Percentiles rank a stretch among this genome's conserved stretches.
phyloP scores from a whole-genome alignment of 768 basidiomycete genomes.

The Termitomyces sp. region DNA sequence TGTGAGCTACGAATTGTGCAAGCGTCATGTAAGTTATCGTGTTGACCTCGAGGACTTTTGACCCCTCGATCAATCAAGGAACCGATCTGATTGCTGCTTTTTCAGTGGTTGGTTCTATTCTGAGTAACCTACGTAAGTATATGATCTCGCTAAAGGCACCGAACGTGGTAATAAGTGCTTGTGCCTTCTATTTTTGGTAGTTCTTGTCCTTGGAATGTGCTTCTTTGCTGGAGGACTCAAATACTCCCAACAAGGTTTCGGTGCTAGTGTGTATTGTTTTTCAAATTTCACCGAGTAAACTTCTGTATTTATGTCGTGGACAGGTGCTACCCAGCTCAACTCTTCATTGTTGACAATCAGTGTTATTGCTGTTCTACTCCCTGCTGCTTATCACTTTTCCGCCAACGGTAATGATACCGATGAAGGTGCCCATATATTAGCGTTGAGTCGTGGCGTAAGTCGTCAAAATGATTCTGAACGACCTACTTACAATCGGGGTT shows the following conservation, averaged over 20 bases:
- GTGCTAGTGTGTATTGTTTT: constrained; percentile 49
- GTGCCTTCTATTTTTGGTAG: constrained; percentile 24
- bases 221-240: constrained; percentile 80
- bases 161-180: background rate
- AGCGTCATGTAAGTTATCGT: constrained; percentile 56
- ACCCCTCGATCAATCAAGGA: background rate
- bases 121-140: constrained; percentile 72
- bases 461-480: background rate
- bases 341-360: constrained; percentile 72
- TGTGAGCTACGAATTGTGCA: constrained; percentile 73
- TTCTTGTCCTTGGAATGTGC: constrained; percentile 85
- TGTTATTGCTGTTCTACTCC: constrained; percentile 73
- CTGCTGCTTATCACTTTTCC: constrained; percentile 73
- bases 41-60: background rate
- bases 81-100: constrained; percentile 10
- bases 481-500: background rate
- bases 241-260: constrained; percentile 78
- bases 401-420: constrained; percentile 18
- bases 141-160: background rate
- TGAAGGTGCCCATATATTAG: constrained; percentile 44
- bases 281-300: constrained; percentile 11
- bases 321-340: constrained; percentile 63
- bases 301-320: background rate
- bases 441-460: constrained; percentile 71
- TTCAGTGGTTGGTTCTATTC: constrained; percentile 79